Conservation (phyloP, 352 stramenopile genomes). For the Phytophthora cactorum region DNA sequence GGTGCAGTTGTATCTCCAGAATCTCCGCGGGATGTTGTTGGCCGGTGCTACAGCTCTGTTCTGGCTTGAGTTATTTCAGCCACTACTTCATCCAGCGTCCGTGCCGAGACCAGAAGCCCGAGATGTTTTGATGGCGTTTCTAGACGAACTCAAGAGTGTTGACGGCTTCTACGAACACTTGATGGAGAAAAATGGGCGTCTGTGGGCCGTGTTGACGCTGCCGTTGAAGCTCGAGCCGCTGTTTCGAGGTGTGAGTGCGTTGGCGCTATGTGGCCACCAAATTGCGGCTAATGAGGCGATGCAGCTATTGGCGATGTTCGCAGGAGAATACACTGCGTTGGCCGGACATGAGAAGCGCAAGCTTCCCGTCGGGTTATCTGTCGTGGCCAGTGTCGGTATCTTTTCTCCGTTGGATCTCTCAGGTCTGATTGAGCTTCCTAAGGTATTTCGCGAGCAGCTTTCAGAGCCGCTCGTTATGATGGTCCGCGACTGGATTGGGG, state of each 20-base stretch:
- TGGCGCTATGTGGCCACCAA: constrained; percentile 20
- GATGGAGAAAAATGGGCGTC: constrained; percentile 11
- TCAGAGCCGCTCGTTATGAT: constrained; percentile 14
- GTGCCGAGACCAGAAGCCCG: constrained; percentile 20
- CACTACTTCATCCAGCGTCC: constrained; percentile 10
- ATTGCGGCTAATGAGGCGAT: constrained; percentile 24
- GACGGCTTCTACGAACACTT: constrained; percentile 30
- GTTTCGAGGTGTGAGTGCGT: constrained; percentile 30
- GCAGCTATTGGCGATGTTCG: constrained; percentile 22
- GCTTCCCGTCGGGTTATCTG: constrained; percentile 15
- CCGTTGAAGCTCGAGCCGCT: constrained; percentile 36
- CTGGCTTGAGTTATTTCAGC: constrained; percentile 34
- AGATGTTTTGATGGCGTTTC: constrained; percentile 23
- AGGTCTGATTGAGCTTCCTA: constrained; percentile 4
- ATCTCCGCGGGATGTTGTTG: constrained; percentile 27
- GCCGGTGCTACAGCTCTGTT: constrained; percentile 29
- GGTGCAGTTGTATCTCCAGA: constrained; percentile 33
- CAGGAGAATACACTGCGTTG: constrained; percentile 15
- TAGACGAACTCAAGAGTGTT: constrained; percentile 32
- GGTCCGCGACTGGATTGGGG: constrained; percentile 14
- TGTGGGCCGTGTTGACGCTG: constrained; percentile 30
- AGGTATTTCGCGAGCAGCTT: constrained; percentile 20
- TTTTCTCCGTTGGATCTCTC: constrained; percentile 12
- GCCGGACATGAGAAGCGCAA: constrained; percentile 3
- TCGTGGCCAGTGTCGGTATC: constrained; percentile 23